Conservation (phyloP, 768 basidiomycete species). For the Lactarius deliciosus region DNA sequence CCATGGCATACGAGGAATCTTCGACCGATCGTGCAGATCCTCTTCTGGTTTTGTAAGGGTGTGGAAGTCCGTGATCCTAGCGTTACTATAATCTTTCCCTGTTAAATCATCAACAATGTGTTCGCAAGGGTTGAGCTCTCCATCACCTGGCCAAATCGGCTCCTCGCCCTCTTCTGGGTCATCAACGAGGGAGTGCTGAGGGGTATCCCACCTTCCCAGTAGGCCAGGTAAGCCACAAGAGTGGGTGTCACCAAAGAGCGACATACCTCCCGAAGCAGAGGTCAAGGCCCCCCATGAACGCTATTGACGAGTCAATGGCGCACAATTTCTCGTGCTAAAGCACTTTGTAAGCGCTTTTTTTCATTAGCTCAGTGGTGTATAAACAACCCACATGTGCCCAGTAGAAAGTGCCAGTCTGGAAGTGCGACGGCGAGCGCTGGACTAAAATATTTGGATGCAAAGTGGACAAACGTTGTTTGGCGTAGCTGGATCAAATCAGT, state of each 20-base stretch:
- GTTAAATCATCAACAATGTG: neutral
- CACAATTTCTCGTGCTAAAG: constrained; percentile 94
- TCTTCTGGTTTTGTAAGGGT: constrained; percentile 86
- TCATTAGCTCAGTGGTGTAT: neutral
- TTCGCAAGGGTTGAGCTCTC: constrained; percentile 1
- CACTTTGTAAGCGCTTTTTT: constrained; percentile 8
- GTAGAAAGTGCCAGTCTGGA: constrained; percentile 95
- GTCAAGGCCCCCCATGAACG: constrained; percentile 97
- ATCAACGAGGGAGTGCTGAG: constrained; percentile 88
- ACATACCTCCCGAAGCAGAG: constrained; percentile 81
- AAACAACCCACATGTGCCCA: constrained; percentile 86
- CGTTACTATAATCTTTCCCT: constrained; percentile 97
- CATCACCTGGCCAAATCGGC: constrained; percentile 81
- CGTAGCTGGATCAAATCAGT: constrained; percentile 51
- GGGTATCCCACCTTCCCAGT: constrained; percentile 81
- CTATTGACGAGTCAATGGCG: constrained; percentile 95
- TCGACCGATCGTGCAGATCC: constrained; percentile 91
- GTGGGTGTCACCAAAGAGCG: neutral
- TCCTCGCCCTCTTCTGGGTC: constrained; percentile 68
- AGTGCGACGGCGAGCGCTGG: constrained; percentile 96
- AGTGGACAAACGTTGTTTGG: constrained; percentile 75
- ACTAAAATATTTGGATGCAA: constrained; percentile 94
- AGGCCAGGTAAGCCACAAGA: constrained; percentile 16
- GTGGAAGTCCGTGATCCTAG: constrained; percentile 82
- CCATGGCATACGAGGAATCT: constrained; percentile 96